Evolutionary conservation across 768 basidiomycete genomes (phyloP), one percentile per base, ranked within the genome.

Genomic region (Cystofilobasidium ferigula): DNA sequence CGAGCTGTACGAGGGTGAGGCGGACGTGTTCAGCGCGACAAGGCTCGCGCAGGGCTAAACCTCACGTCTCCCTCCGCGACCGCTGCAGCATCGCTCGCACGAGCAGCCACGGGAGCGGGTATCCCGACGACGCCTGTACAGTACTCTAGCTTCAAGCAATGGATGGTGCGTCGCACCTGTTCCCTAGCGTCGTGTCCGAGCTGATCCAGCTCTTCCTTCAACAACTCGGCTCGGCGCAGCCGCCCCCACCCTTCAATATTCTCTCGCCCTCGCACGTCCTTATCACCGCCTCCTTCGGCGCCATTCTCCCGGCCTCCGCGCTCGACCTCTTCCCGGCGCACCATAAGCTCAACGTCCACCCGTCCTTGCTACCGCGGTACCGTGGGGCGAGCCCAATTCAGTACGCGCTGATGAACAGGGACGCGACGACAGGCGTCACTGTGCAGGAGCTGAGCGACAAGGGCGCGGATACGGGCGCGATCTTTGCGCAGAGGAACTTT

Each of bases 331-430:
- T 94, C 71, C 80, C 77, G 0, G 78, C 78, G 0, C 71, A 75
- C 0, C 81, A 83, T 54, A 78, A 86, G 28, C 78, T 97, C 42
- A 95, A 97, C 72, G 83, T 97, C 8, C 92, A 97, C 71, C 90
- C 91, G 0, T 93, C 91, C 40, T 77, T 90, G 0, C 80, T 97
- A 38, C 92, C 92, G 0, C 78, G 80, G 32, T 92, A 88, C 74
- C 84, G 92, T n/a, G 92, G 92, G 0, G 84, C 92, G 12, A 88
- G 90, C 3, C 92, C 92, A 0, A 88, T 97, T 43, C 92, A 95
- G 72, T 86, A 85, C 71, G 81, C 86, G 0, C 79, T 97, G 45
- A 76, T 88, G 51, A 83, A 85, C 67, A 84, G 83, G 2, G 84
- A 84, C 58, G 72, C 71, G 7, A 80, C 82, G 68, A 89, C 87